These are phyloP conservation scores for Pythium volutum DNA, from an alignment of 352 stramenopile genomes.

Conservation along the genomic window DNA sequence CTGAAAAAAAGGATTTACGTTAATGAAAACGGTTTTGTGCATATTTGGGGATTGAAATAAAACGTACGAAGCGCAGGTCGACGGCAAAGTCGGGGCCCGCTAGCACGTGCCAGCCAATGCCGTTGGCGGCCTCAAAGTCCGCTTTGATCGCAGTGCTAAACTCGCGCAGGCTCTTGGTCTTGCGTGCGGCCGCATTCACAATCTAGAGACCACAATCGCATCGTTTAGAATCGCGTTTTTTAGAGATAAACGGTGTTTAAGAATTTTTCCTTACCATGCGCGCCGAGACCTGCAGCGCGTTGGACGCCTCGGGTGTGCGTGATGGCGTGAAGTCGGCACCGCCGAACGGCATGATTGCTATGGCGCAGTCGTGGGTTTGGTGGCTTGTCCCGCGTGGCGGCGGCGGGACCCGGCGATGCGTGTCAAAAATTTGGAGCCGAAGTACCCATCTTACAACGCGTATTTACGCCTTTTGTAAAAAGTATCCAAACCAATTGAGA, in stretches of 20 bases:
- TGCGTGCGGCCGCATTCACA: slow-evolving; percentile 51
- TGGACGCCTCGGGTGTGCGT: slow-evolving; percentile 42
- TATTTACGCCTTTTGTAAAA: slow-evolving; percentile 7
- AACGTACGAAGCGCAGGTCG: slow-evolving; percentile 71
- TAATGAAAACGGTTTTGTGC: not conserved
- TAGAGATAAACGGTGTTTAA: not conserved
- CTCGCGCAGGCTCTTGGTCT: slow-evolving; percentile 57
- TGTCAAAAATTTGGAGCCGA: not conserved
- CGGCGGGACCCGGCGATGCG: not conserved
- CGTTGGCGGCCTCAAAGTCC: slow-evolving; percentile 42
- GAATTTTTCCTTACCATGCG: slow-evolving; percentile 33
- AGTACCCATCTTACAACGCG: slow-evolving; percentile 5
- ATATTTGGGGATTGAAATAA: not conserved
- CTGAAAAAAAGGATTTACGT: slow-evolving; percentile 24
- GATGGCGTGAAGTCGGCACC: slow-evolving; percentile 63
- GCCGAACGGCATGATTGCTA: slow-evolving; percentile 53
- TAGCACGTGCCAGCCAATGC: slow-evolving; percentile 66
- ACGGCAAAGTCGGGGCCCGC: slow-evolving; percentile 68
- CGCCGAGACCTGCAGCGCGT: slow-evolving; percentile 35
- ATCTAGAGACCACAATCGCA: slow-evolving; percentile 28
- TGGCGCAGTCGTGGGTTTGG: too few species aligned
- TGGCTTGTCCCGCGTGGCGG: not conserved
- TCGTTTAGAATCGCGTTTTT: not conserved
- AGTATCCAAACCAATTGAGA: slow-evolving; percentile 6
- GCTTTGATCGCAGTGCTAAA: slow-evolving; percentile 42